These are phyloP conservation scores for Rhynchospora pubera DNA, from an alignment of 176 grass and related monocot genomes.

Conservation along the genomic window DNA sequence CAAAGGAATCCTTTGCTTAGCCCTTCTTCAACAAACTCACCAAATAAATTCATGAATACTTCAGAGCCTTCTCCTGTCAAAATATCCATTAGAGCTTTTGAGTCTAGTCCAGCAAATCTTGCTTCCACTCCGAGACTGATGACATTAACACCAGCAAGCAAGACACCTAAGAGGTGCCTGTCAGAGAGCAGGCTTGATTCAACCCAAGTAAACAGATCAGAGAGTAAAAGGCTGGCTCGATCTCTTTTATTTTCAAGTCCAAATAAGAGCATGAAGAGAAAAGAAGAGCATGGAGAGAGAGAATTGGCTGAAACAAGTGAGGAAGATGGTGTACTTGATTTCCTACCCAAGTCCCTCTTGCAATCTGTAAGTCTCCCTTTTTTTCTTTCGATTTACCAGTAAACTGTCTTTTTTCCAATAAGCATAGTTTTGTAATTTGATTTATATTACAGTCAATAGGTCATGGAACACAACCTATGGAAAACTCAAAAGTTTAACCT, in stretches of 20 bases:
- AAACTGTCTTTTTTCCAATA: slow-evolving; percentile 1
- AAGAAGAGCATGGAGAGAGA: slow-evolving; percentile 22
- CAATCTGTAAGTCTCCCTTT: slow-evolving; percentile 43
- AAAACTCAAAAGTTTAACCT: neutral
- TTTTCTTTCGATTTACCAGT: neutral
- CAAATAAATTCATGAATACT: neutral
- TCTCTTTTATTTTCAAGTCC: slow-evolving; percentile 69
- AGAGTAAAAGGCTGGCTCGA: slow-evolving; percentile 39
- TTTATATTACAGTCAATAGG: neutral
- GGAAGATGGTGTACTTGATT: slow-evolving; percentile 39
- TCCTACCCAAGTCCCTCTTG: slow-evolving; percentile 64
- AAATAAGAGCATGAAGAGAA: slow-evolving; percentile 34
- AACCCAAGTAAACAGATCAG: slow-evolving; percentile 21
- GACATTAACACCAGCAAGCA: slow-evolving; percentile 40
- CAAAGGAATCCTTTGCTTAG: neutral
- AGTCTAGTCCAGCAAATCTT: slow-evolving; percentile 59
- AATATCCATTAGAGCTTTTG: slow-evolving; percentile 15
- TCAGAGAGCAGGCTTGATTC: slow-evolving; percentile 22
- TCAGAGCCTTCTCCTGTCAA: slow-evolving; percentile 1
- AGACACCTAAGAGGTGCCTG: slow-evolving; percentile 44
- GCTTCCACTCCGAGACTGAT: slow-evolving; percentile 57
- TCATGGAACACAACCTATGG: neutral
- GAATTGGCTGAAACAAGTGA: neutral
- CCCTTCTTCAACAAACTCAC: neutral
- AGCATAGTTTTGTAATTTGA: neutral